Evolutionary conservation across 2,329 filamentous ascomycete species (phyloP).

Genomic region (Dryadomyces quercivorus): DNA sequence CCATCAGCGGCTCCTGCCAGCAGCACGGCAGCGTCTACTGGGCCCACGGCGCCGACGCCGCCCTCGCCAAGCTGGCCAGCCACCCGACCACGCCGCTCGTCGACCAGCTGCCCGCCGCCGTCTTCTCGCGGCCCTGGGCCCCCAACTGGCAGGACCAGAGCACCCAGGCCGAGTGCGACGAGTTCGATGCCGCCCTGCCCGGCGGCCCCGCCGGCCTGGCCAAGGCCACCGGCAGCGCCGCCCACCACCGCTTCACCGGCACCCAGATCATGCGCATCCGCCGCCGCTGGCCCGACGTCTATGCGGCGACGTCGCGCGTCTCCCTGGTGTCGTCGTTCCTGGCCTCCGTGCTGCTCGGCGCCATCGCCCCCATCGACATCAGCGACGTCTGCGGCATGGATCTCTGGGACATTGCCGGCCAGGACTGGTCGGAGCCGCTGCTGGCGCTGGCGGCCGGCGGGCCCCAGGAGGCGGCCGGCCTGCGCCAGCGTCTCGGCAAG

Average conservation of each 20-base stretch:
- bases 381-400: conserved; percentile 96
- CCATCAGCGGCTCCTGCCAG: conserved; percentile 85
- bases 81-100: conserved; percentile 46
- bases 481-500: conserved; percentile 68
- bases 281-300: conserved; percentile 67
- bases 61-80: conserved; percentile 42
- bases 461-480: conserved; percentile 42
- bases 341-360: conserved; percentile 77
- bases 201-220: conserved; percentile 59
- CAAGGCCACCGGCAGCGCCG: conserved; percentile 74
- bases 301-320: conserved; percentile 69
- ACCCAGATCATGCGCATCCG: conserved; percentile 87
- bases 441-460: conserved; percentile 63
- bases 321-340: conserved; percentile 93
- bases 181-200: conserved; percentile 59
- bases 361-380: conserved; percentile 81
- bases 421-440: conserved; percentile 62
- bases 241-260: conserved; percentile 96
- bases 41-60: conserved; percentile 54
- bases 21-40: conserved; percentile 98
- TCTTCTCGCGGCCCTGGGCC: conserved; percentile 71
- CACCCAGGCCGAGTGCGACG: conserved; percentile 82
- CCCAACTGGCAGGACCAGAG: conserved; percentile 98
- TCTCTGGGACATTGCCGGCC: conserved; percentile 74
- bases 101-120: conserved; percentile 50